A percentile compares a stretch with the other conserved stretches of the same genome.
Conservation (phyloP, 495 filamentous ascomycete genomes). For the Aspergillus funiculosus region DNA sequence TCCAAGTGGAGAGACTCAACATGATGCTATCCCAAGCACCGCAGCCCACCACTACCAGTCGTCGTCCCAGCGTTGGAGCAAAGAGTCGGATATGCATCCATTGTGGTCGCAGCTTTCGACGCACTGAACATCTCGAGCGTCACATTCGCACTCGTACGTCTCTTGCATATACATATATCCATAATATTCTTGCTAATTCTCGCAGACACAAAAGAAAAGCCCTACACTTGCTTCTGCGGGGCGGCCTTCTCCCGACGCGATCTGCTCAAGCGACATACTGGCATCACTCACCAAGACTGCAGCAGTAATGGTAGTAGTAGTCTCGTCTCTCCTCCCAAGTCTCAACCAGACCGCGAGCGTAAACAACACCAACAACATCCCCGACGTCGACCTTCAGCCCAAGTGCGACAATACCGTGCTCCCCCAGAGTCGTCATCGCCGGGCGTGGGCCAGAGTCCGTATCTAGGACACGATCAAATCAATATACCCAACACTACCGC, state of each 20-base stretch:
- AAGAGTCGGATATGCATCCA: slow-evolving; percentile 38
- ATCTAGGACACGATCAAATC: slow-evolving; percentile 24
- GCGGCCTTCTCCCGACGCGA: slow-evolving; percentile 49
- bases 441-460: slow-evolving; percentile 22
- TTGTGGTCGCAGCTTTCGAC: slow-evolving; percentile 38
- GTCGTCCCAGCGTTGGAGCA: slow-evolving; percentile 25
- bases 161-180: not conserved
- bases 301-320: slow-evolving; percentile 2
- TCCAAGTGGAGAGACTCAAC: slow-evolving; percentile 17
- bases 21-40: slow-evolving; percentile 33
- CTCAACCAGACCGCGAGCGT: slow-evolving; percentile 25
- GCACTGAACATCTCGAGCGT: slow-evolving; percentile 49
- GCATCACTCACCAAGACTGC: slow-evolving; percentile 37
- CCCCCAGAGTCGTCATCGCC: slow-evolving; percentile 17
- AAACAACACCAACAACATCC: slow-evolving; percentile 9
- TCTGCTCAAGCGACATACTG: slow-evolving; percentile 48
- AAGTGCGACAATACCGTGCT: not conserved
- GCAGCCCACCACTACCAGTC: no score
- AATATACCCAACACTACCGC: no score
- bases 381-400: slow-evolving; percentile 11
- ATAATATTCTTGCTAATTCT: slow-evolving; percentile 16
- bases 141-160: slow-evolving; percentile 49
- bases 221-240: slow-evolving; percentile 51
- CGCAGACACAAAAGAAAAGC: slow-evolving; percentile 52
- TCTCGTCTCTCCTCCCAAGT: slow-evolving; percentile 31